Evolutionary conservation across 2,329 filamentous ascomycete genomes (phyloP), one percentile per base, ranked within the genome.

Genomic region (Exophiala mesophila): DNA sequence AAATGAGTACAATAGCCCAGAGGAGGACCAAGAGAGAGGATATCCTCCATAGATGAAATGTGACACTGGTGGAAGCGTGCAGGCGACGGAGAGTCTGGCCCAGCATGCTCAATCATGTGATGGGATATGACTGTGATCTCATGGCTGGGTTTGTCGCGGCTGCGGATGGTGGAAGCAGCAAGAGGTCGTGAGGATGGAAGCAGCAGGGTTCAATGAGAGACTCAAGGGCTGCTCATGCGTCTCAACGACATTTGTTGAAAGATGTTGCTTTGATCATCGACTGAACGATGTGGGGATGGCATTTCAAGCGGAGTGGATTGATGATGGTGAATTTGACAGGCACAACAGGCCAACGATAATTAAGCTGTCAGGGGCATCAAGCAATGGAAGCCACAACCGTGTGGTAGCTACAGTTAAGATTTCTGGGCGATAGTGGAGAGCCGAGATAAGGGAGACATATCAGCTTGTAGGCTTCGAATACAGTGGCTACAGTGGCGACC

Each of bases 1-100:
- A 92, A 52, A 92, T 78, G 49, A 98, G 58, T 15, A 85, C 73
- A 16, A 86, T 62, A 29, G 88, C 57, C 90, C 92, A 98, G 33
- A 89, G 45, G 9, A 77, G 60, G 13, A 85, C 78, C 51, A 94
- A 62, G 12, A 82, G 39, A 17, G 45, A 36, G 8, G 47, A 36
- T 8, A 51, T 26, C 36, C 36, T 51, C 19, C 43, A 42, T 18
- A 48, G 41, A 7, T 39, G 48, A 20, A 19, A 20, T 35, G 35
- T 51, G 29, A 51, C 36, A 29, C 41, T 41, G 36, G 30, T 24
- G 26, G 45, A 20, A 15, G 40, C 24, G 35, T 39, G 34, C 23
- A 34, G 13, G 15, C 32, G 29, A 24, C 21, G 36, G 39, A 45
- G 39, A 7, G 23, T 20, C 35, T 17, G 29, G 6, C 10, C 33